Evolutionary conservation across 352 stramenopile genomes (phyloP), one percentile per base, ranked within the genome.

Genomic region (Phytopythium aichiense): DNA sequence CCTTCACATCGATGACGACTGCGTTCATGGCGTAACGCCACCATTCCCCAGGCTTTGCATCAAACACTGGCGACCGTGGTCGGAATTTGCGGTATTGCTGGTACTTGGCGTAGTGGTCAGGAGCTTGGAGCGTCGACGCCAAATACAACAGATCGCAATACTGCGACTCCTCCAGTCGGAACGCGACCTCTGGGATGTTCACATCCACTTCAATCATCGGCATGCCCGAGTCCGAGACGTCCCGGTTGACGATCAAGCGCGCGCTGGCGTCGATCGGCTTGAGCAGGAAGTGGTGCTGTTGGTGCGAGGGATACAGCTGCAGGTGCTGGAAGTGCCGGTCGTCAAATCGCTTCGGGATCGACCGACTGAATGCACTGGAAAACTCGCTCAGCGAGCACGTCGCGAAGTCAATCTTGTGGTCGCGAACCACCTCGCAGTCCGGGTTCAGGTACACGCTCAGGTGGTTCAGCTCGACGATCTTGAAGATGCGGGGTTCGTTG

Each of bases 101-200:
- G 48, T 88, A 95, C 61, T 93, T 94, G 4, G 79, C 72, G 33
- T 88, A 79, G 59, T 94, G 84, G 28, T 89, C 71, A 1, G 83
- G 82, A 18, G 84, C 64, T 64, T 95, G 86, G 38, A 95, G 71
- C 20, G 76, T 77, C 13, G 88, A 85, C 20, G 69, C 74, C 22
- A 96, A 65, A 62, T 93, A 96, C 37, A 96, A 48, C 59, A 95
- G 55, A 74, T 96, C 86, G 54, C 88, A 95, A 52, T 95, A 96
- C 58, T 96, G 88, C 0, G 82, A 92, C 45, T 95, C 88, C 67
- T 96, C 88, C 12, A 96, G 61, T 15, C 84, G 86, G 45, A 96
- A 71, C 0, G 86, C 84, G 15, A 96, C 81, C 51, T 94, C 80
- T 5, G 81, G 79, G 28, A 94, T 79, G 60, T 66, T 89, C 25